Percentiles rank a stretch among this genome's conserved stretches.
These are phyloP conservation scores for Xylogone sp. DNA, from an alignment of 2,329 filamentous ascomycete species.

Conservation along the genomic window DNA sequence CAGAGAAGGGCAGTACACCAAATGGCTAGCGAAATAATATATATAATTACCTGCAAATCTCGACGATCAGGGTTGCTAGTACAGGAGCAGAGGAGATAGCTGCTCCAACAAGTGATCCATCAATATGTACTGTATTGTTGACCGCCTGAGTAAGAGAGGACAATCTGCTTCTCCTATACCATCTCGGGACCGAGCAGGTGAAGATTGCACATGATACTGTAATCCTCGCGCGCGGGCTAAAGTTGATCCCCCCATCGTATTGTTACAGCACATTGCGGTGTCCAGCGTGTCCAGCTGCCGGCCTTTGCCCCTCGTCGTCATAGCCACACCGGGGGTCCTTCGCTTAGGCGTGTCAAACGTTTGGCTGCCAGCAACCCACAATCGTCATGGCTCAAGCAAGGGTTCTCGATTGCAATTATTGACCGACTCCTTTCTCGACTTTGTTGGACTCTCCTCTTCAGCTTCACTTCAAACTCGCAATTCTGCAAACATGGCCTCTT, in stretches of 20 bases:
- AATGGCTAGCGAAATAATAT: constrained; percentile 20
- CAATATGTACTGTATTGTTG: not conserved
- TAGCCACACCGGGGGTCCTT: not conserved
- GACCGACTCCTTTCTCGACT: constrained; percentile 1
- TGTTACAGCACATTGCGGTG: too few species aligned
- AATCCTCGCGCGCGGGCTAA: not conserved
- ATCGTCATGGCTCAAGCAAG: not conserved
- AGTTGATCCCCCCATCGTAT: too few species aligned
- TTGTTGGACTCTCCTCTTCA: constrained; percentile 1
- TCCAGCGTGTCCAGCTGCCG: too few species aligned
- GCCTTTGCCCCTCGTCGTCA: not conserved
- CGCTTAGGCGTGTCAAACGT: not conserved
- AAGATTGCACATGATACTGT: not conserved
- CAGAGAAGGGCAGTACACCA: constrained; percentile 27
- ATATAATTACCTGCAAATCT: not conserved
- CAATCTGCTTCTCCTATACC: too few species aligned
- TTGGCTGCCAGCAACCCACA: not conserved
- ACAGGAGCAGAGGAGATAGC: not conserved
- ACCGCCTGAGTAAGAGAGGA: not conserved
- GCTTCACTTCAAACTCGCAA: constrained; percentile 1
- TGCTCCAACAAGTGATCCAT: not conserved
- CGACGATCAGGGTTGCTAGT: not conserved
- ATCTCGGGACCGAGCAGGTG: too few species aligned
- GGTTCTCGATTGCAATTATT: not conserved
- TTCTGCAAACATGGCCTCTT: constrained; percentile 21